Evolutionary conservation across 768 basidiomycete species (phyloP), one percentile per base, ranked within the genome.

Genomic region (Mycena pura): DNA sequence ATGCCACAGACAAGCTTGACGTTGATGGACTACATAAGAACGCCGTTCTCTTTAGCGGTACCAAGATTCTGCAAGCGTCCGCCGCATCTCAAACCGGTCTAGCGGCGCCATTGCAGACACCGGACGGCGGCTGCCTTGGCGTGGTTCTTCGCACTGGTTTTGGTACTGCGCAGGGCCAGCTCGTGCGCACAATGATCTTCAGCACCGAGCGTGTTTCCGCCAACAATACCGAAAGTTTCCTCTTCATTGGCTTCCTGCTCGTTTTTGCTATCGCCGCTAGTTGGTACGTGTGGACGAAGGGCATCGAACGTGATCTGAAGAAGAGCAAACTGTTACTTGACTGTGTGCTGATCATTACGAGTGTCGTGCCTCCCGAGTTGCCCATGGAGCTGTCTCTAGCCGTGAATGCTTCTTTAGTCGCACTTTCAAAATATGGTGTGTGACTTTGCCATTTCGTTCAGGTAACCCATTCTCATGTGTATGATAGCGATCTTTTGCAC

Each of bases 101-200:
- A 6, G 67, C 70, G 7, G 72, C 78, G 8, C 78, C 80, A 39
- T 78, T 86, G 49, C 82, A 85, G 53, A 92, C 95, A 0, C 96
- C 96, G 4, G 94, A 99, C 70, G 89, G 86, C 19, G 96, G 96
- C 39, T 96, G 95, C 74, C 86, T 97, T 8, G 96, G 95, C 9
- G 80, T 95, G 41, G 95, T 99, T 13, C 83, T 98, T 39, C 88
- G 95, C 55, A 99, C 97, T 13, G 96, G 97, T 2, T 99, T 99
- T 70, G 97, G 97, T 9, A 99, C 97, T 10, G 88, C 95, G 1
- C 97, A 99, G 73, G 97, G 97, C 36, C 94, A 96, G 75, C 87
- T 99, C 31, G 96, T 99, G 29, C 83, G 96, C 57, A 99, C 97
- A 0, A 99, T 99, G 97, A 95, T 99, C 57, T 99, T 99, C 80